These are phyloP conservation scores for Bullera alba DNA, from an alignment of 768 basidiomycete genomes.

Conservation along the genomic window DNA sequence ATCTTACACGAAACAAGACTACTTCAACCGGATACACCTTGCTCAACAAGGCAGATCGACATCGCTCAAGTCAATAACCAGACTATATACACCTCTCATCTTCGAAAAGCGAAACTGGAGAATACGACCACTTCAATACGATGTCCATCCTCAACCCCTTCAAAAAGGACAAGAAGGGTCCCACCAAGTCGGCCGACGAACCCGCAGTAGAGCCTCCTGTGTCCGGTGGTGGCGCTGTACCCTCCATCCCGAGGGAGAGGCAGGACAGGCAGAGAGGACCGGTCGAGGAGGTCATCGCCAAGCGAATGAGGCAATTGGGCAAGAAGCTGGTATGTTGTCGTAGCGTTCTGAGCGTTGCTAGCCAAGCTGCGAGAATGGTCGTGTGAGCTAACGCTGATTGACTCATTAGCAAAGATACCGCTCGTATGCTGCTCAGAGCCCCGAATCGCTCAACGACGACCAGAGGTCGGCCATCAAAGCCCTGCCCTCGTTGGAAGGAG, in stretches of 20 bases:
- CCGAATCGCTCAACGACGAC: slow-evolving; percentile 76
- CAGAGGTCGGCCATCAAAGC: slow-evolving; percentile 68
- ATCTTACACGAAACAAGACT: no score
- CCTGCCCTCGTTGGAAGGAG: slow-evolving; percentile 67
- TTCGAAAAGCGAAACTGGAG: no score
- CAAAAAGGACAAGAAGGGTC: slow-evolving; percentile 20
- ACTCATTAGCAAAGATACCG: slow-evolving; percentile 62
- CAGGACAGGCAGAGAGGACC: slow-evolving; percentile 48
- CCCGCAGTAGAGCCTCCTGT: background rate
- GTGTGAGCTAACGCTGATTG: background rate
- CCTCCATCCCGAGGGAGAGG: background rate
- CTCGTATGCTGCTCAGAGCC: slow-evolving; percentile 60
- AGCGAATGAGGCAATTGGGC: slow-evolving; percentile 65
- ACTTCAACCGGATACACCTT: no score
- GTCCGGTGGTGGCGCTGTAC: background rate
- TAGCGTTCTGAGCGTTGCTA: slow-evolving; percentile 55
- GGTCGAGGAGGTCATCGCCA: slow-evolving; percentile 68
- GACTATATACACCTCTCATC: no score
- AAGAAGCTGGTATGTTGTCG: slow-evolving; percentile 85
- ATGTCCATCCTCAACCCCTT: background rate
- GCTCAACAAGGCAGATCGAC: no score
- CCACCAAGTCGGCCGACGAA: background rate
- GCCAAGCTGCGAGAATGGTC: slow-evolving; percentile 71
- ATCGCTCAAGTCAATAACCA: no score
- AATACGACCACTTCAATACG: background rate